Evolutionary conservation across 352 stramenopile species (phyloP), one percentile per base, ranked within the genome.

Genomic region (Phytophthora ohioensis): DNA sequence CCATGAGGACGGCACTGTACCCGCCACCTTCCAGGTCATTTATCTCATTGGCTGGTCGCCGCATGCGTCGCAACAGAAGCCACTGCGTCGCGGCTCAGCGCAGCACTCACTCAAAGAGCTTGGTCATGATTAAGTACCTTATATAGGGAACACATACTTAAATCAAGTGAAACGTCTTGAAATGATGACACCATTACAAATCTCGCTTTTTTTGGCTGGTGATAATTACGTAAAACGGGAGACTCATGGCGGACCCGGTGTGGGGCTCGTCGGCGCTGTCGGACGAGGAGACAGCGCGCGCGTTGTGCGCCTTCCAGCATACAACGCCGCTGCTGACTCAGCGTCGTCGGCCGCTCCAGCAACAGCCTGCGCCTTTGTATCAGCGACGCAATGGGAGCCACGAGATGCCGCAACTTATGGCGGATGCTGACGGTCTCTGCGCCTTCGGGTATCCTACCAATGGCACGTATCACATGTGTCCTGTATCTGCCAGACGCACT

Each of bases 1-100:
- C 17, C 85, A 96, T 48, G 66, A 85, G 34, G 90, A 97, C 61
- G 92, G 91, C 7, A 87, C 86, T 3, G 87, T 99, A 12, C 88
- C 95, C n/a, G 97, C 96, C 10, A 98, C 96, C 0, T 98, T 99
- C 63, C 94, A 99, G 78, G 81, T 96, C 34, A 98, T 99, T 41
- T 99, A 98, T 84, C 97, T 98, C 64, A 99, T 99, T 78, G 98
- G 97, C 46, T 99, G 97, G 97, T 97, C 94, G 43, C 96, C 97
- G 10, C 91, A 99, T 79, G 84, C 91, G 27, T 98, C 91, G 35
- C 97, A 99, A 79, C 97, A 93, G 65, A 85, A 98, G 71, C 97
- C 98, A 0, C 78, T 96, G 70, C 82, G 81, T 53, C 86, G 92
- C 7, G 93, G 92, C 17, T 87, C 87, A 1, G 90, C 90, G 1